These are phyloP conservation scores for Tolypocladium tropicale DNA, from an alignment of 2,329 filamentous ascomycete species.

Conservation along the genomic window DNA sequence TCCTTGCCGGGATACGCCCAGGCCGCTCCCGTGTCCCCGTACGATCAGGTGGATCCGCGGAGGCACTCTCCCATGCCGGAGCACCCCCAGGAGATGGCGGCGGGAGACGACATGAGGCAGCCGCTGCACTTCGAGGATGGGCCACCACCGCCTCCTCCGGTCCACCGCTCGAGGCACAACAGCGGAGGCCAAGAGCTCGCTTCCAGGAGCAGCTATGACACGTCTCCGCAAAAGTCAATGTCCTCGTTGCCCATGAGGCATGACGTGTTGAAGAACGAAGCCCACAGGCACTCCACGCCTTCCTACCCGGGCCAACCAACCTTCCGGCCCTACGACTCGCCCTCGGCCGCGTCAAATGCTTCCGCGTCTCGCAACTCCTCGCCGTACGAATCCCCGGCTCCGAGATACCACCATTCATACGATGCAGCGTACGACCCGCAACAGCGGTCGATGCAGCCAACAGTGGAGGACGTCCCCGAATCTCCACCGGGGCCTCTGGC, in stretches of 20 bases:
- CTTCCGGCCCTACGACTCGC: conserved; percentile 41
- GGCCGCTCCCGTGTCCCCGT: conserved; percentile 16
- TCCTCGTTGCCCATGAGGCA: conserved; percentile 45
- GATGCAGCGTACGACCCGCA: conserved; percentile 36
- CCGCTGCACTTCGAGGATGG: conserved; percentile 28
- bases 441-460: conserved; percentile 47
- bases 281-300: conserved; percentile 40
- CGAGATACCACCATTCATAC: conserved; percentile 41
- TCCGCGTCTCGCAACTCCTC: conserved; percentile 15
- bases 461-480: conserved; percentile 54
- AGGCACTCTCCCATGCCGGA: conserved; percentile 22
- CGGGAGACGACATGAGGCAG: conserved; percentile 20
- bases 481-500: conserved; percentile 23
- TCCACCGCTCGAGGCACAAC: conserved; percentile 37
- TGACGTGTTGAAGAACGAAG: conserved; percentile 46
- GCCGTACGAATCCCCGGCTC: conserved; percentile 24
- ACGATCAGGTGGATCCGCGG: conserved; percentile 27
- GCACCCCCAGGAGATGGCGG: conserved; percentile 20
- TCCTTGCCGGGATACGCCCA: conserved; percentile 24
- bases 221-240: conserved; percentile 28
- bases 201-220: conserved; percentile 30
- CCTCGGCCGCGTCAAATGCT: conserved; percentile 26
- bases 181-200: conserved; percentile 32
- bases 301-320: conserved; percentile 43
- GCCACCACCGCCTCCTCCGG: conserved; percentile 46